A percentile compares a stretch with the other conserved stretches of the same genome.
Evolutionary conservation across 768 basidiomycete genomes (phyloP).

Genomic region (Lactarius sanguifluus): DNA sequence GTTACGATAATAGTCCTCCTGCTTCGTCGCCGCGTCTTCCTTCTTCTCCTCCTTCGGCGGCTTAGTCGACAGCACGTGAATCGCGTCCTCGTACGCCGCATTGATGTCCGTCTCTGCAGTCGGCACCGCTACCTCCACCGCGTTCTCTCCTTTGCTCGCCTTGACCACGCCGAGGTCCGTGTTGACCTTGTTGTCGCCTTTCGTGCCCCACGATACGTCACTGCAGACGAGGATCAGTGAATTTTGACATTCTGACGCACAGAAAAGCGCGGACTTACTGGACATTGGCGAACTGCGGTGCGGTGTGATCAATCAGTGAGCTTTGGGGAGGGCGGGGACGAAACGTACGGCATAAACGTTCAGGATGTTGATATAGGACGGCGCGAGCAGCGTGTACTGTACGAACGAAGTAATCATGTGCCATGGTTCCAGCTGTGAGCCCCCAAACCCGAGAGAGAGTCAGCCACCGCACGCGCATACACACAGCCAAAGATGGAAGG

Average conservation of each 20-base stretch:
- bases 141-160: slow-evolving; percentile 63
- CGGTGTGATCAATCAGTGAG: background rate
- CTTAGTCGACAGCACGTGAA: slow-evolving; percentile 76
- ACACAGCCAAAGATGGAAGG: background rate
- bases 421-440: slow-evolving; percentile 85
- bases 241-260: background rate
- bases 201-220: slow-evolving; percentile 95
- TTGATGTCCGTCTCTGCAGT: slow-evolving; percentile 88
- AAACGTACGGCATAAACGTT: slow-evolving; percentile 79
- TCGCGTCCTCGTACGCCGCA: slow-evolving; percentile 87
- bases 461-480: slow-evolving; percentile 13
- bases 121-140: slow-evolving; percentile 85
- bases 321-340: background rate
- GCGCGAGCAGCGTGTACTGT: slow-evolving; percentile 90
- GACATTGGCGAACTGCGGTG: slow-evolving; percentile 74
- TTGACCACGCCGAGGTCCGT: slow-evolving; percentile 85
- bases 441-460: background rate
- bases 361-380: slow-evolving; percentile 90
- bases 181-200: slow-evolving; percentile 84
- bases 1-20: slow-evolving; percentile 85
- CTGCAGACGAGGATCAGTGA: slow-evolving; percentile 32
- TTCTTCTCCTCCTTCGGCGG: slow-evolving; percentile 69
- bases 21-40: slow-evolving; percentile 57
- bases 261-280: slow-evolving; percentile 41
- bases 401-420: slow-evolving; percentile 97